These are phyloP conservation scores for Spergularia marina DNA, from an alignment of 148 eudicot species.

Conservation along the genomic window DNA sequence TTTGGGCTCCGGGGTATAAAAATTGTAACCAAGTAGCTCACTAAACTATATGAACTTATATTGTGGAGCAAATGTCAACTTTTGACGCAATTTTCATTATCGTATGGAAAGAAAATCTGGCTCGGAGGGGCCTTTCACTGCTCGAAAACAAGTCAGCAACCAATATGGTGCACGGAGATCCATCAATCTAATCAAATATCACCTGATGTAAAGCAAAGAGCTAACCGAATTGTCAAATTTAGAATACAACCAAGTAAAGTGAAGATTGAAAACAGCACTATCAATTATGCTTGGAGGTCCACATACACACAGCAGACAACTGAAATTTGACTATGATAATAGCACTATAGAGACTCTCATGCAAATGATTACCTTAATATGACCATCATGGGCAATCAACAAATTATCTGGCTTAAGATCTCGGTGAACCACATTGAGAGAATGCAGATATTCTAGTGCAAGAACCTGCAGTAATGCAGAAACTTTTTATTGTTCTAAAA, in stretches of 20 bases:
- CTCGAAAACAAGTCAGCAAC: too few species aligned
- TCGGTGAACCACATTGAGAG: constrained; percentile 95
- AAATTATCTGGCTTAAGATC: constrained; percentile 98
- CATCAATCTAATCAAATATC: neutral
- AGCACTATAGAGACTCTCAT: neutral
- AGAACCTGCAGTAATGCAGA: constrained; percentile 62
- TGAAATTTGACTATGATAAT: neutral
- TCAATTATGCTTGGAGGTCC: neutral
- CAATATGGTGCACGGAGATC: neutral
- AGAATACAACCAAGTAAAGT: neutral
- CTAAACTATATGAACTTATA: too few species aligned
- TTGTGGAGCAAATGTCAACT: too few species aligned
- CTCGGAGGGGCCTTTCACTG: too few species aligned
- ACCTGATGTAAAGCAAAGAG: too few species aligned
- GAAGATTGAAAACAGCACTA: neutral
- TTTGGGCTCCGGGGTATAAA: too few species aligned
- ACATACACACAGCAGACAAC: neutral
- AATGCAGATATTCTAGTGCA: constrained; percentile 96
- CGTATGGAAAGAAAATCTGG: too few species aligned
- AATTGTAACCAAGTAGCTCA: too few species aligned
- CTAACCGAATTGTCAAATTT: neutral
- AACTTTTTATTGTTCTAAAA: constrained; percentile 2
- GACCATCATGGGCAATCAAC: constrained; percentile 99
- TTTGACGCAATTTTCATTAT: too few species aligned
- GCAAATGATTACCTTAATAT: constrained; percentile 57